A percentile compares a stretch with the other conserved stretches of the same genome.
Conservation (phyloP, 768 basidiomycete genomes). For the Rhizopogon vesiculosus region DNA sequence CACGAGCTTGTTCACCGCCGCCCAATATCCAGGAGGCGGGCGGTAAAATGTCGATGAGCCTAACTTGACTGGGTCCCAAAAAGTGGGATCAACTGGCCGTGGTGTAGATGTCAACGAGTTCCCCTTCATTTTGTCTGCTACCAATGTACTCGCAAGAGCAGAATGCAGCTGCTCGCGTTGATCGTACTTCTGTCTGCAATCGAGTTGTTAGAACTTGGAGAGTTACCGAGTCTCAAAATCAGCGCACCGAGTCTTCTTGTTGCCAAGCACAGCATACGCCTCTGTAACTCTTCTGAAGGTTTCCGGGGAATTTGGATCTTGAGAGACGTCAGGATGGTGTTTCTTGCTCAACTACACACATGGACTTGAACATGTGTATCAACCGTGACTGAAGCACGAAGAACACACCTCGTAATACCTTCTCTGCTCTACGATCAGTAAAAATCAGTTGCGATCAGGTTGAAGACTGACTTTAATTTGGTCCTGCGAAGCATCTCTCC, state of each 20-base stretch:
- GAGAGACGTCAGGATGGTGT: not conserved
- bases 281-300: not conserved
- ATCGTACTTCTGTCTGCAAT: not conserved
- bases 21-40: not conserved
- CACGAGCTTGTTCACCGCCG: not conserved
- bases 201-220: not conserved
- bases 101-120: not conserved
- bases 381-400: not conserved
- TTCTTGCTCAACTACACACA: not conserved
- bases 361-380: not conserved
- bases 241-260: not conserved
- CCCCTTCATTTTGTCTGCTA: not conserved
- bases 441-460: too few relatives aligned
- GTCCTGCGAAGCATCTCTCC: conserved; percentile 1
- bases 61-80: not conserved
- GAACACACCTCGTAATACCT: not conserved
- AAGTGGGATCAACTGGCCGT: not conserved
- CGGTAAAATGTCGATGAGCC: not conserved
- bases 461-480: not conserved
- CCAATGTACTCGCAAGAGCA: not conserved
- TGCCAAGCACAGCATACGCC: not conserved
- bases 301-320: not conserved
- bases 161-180: not conserved
- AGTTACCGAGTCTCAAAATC: not conserved
- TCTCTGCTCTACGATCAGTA: not conserved